Percentiles rank a stretch among this genome's conserved stretches.
phyloP scores from a whole-genome alignment of 1,139 yeast species.

The Tardiomyces blankii region DNA sequence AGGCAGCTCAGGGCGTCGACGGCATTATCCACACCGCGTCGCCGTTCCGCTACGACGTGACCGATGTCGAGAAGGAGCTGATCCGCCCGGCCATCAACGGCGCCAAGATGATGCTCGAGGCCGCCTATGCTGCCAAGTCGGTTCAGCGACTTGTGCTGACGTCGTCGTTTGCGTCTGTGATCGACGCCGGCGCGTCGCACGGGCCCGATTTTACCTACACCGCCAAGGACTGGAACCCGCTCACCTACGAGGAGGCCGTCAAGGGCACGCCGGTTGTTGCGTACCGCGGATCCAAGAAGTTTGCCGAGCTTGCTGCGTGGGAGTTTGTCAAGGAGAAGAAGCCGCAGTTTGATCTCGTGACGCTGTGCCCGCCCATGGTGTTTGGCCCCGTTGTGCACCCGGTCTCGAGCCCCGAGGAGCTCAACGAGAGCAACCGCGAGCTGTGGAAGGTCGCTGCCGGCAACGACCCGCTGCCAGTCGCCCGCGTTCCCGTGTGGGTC shows the following conservation, averaged over 20 bases:
- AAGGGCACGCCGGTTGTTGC: conserved; percentile 17
- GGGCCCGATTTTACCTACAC: conserved; percentile 23
- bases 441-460: conserved; percentile 11
- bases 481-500: conserved; percentile 13
- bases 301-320: conserved; percentile 18
- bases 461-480: conserved; percentile 11
- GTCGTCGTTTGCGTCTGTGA: conserved; percentile 43
- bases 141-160: conserved; percentile 44
- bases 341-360: conserved; percentile 28
- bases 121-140: conserved; percentile 29
- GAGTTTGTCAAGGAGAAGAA: conserved; percentile 24
- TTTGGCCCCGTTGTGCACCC: conserved; percentile 35
- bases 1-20: conserved; percentile 22
- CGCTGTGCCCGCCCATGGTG: conserved; percentile 35
- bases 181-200: conserved; percentile 12
- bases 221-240: conserved; percentile 34
- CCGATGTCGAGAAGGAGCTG: conserved; percentile 19
- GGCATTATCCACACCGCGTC: conserved; percentile 35
- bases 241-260: conserved; percentile 30
- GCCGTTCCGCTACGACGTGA: conserved; percentile 21
- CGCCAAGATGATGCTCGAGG: conserved; percentile 33
- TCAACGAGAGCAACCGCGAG: conserved; percentile 22
- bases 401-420: conserved; percentile 15
- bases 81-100: conserved; percentile 43
- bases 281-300: conserved; percentile 29